Evolutionary conservation across 208 protist genomes (phyloP).

Genomic region (Acanthamoeba castellanii): DNA sequence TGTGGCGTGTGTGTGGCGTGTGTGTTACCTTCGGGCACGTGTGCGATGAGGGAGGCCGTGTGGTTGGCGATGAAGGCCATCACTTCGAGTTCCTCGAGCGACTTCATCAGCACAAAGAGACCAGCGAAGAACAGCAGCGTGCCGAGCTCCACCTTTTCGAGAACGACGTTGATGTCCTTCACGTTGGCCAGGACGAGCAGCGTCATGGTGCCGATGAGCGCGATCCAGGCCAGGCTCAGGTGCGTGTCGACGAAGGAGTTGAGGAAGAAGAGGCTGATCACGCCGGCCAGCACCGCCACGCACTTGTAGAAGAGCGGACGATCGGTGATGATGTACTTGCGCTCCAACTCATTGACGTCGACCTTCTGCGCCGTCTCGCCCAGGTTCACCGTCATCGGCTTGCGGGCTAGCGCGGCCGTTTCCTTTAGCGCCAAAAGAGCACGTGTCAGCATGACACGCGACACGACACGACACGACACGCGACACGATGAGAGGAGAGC

Average conservation of each 20-base stretch:
- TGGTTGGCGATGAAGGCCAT: conserved; percentile 81
- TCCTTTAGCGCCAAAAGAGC: not conserved
- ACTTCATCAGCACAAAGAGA: conserved; percentile 86
- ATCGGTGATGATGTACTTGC: conserved; percentile 80
- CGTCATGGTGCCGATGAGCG: conserved; percentile 80
- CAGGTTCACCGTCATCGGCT: conserved; percentile 42
- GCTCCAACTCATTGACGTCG: conserved; percentile 78
- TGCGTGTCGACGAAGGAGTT: conserved; percentile 73
- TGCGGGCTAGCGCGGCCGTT: not conserved
- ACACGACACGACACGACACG: not conserved
- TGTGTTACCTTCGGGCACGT: conserved; percentile 12
- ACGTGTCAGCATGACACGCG: not conserved
- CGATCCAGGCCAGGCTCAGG: conserved; percentile 82
- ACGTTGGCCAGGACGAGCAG: conserved; percentile 78
- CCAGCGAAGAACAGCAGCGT: conserved; percentile 86
- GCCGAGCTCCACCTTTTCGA: conserved; percentile 81
- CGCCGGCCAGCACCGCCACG: conserved; percentile 73
- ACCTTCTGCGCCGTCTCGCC: conserved; percentile 1
- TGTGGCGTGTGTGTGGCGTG: too few relatives aligned
- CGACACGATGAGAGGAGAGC: not conserved
- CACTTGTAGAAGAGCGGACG: conserved; percentile 77
- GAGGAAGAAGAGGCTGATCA: conserved; percentile 85
- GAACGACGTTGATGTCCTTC: conserved; percentile 67
- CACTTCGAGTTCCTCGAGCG: conserved; percentile 75
- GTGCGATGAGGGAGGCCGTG: conserved; percentile 74